Conservation (phyloP, 257 asterid species). For the Penstemon eatonii region DNA sequence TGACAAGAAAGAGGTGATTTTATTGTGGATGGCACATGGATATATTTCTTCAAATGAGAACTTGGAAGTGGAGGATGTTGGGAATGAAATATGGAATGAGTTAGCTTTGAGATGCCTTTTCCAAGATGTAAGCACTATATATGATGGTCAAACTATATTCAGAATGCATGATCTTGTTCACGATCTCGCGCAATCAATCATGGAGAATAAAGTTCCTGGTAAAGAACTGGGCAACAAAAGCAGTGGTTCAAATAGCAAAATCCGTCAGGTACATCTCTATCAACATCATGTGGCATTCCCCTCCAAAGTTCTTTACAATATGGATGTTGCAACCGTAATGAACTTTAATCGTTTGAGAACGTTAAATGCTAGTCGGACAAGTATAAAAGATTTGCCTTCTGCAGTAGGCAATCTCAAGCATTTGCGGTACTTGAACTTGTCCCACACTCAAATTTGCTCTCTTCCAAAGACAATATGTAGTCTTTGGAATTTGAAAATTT, state of each 20-base stretch:
- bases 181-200: constrained; percentile 26
- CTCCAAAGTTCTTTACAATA: neutral
- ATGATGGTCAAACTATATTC: constrained; percentile 7
- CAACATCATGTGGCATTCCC: neutral
- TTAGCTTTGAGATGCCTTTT: constrained; percentile 27
- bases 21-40: constrained; percentile 32
- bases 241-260: constrained; percentile 1
- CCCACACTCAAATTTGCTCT: neutral
- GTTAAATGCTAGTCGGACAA: constrained; percentile 16
- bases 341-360: constrained; percentile 13
- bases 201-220: constrained; percentile 13
- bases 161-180: constrained; percentile 32
- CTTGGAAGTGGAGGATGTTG: constrained; percentile 25
- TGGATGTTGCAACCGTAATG: neutral
- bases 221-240: neutral
- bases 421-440: constrained; percentile 25
- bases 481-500: constrained; percentile 30
- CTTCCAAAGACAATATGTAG: constrained; percentile 24
- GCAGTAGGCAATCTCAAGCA: constrained; percentile 17
- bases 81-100: constrained; percentile 24
- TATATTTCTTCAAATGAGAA: constrained; percentile 17
- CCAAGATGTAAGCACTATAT: constrained; percentile 14
- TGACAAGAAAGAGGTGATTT: constrained; percentile 24
- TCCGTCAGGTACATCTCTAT: constrained; percentile 13
- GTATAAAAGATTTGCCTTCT: constrained; percentile 2